A percentile compares a stretch with the other conserved stretches of the same genome.
These are phyloP conservation scores for Juglanconis juglandina DNA, from an alignment of 2,329 filamentous ascomycete species.

Conservation along the genomic window DNA sequence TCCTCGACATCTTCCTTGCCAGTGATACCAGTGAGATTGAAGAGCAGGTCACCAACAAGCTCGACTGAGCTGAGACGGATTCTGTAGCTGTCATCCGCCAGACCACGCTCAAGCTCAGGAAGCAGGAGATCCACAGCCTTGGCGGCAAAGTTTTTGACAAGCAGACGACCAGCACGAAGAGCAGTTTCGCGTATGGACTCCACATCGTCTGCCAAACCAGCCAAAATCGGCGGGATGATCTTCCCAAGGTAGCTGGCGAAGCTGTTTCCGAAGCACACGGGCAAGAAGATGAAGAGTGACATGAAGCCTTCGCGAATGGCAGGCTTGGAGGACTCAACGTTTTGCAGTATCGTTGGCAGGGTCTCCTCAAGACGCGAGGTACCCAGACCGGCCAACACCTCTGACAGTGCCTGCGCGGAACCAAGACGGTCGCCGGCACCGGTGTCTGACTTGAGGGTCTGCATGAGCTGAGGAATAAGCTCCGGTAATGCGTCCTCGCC, in stretches of 20 bases:
- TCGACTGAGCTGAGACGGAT: conserved; percentile 98
- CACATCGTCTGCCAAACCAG: conserved; percentile 90
- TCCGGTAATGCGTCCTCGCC: conserved; percentile 96
- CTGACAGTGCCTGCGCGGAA: conserved; percentile 91
- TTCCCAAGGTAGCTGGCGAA: conserved; percentile 93
- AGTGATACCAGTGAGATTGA: conserved; percentile 94
- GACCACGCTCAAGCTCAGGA: conserved; percentile 89
- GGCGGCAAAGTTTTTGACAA: conserved; percentile 98
- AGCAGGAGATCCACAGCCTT: conserved; percentile 91
- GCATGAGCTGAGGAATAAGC: conserved; percentile 95
- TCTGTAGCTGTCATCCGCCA: conserved; percentile 96
- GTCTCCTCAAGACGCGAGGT: conserved; percentile 93
- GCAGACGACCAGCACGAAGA: conserved; percentile 82
- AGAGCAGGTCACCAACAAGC: conserved; percentile 90
- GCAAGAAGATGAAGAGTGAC: conserved; percentile 98
- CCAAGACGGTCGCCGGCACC: conserved; percentile 94
- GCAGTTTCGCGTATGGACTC: conserved; percentile 98
- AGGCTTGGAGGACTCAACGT: conserved; percentile 85
- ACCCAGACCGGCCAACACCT: conserved; percentile 91
- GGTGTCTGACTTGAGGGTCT: conserved; percentile 94
- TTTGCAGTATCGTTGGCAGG: conserved; percentile 91
- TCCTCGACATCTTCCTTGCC: conserved; percentile 74
- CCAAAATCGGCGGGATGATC: conserved; percentile 92
- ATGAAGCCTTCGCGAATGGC: conserved; percentile 97
- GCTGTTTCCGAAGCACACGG: conserved; percentile 97